Conservation (phyloP, 2,329 filamentous ascomycete species). For the Stagonosporopsis cucurbitacearum region DNA sequence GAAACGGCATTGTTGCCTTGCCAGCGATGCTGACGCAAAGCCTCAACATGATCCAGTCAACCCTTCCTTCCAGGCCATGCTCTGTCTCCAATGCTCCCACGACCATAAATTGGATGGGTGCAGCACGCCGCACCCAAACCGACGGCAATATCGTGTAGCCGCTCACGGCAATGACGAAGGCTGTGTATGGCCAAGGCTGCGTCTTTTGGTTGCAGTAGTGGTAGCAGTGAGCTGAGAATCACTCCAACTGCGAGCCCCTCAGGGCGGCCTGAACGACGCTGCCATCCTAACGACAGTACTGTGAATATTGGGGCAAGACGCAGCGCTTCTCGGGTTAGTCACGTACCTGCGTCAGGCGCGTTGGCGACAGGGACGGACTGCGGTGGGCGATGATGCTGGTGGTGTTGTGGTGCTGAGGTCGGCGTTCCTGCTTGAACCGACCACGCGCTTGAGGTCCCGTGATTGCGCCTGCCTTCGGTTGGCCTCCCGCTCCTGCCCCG, state of each 20-base stretch:
- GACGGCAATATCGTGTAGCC: not conserved
- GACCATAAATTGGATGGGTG: not conserved
- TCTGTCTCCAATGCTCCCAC: not conserved
- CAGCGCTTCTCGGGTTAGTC: not conserved
- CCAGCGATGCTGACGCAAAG: not conserved
- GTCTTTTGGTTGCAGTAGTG: not conserved
- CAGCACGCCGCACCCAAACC: not conserved
- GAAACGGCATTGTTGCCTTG: not conserved
- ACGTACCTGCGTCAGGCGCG: constrained; percentile 18
- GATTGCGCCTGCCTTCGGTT: constrained; percentile 7
- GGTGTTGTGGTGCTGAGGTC: constrained; percentile 20
- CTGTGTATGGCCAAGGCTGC: not conserved
- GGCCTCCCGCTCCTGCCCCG: not conserved
- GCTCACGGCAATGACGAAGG: not conserved
- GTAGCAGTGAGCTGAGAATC: not conserved
- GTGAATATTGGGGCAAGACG: constrained; percentile 14
- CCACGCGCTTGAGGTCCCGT: constrained; percentile 10
- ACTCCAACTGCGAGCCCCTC: constrained; percentile 1
- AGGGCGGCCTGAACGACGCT: constrained; percentile 11
- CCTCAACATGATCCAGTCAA: not conserved
- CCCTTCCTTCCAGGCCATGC: not conserved
- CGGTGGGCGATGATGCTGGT: constrained; percentile 9
- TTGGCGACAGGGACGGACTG: constrained; percentile 2
- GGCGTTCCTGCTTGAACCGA: constrained; percentile 16
- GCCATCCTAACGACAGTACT: constrained; percentile 13